Evolutionary conservation across 306 rosid species (phyloP).

Genomic region (Trichosanthes cucumerina): DNA sequence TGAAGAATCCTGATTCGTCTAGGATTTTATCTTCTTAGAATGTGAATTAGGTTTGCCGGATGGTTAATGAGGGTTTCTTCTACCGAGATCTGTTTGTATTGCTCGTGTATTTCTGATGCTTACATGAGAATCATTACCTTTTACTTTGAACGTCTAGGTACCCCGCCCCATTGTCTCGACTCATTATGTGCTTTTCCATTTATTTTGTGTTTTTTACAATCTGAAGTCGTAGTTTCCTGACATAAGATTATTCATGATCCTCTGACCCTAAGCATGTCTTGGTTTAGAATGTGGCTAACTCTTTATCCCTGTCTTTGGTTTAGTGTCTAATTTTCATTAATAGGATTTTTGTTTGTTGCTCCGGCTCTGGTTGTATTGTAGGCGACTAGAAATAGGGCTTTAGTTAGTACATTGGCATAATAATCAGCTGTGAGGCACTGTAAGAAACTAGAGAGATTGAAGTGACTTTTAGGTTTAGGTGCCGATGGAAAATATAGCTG

Average conservation of each 20-base stretch:
- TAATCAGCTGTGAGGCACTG: background rate
- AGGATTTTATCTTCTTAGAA: conserved; percentile 1
- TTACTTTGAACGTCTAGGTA: background rate
- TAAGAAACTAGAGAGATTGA: background rate
- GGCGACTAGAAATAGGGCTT: background rate
- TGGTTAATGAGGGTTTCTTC: conserved; percentile 7
- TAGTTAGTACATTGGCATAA: background rate
- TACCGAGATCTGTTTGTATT: conserved; percentile 20
- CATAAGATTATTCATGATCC: background rate
- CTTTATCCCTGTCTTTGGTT: background rate
- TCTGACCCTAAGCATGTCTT: background rate
- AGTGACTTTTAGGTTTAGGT: background rate
- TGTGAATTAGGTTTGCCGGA: conserved; percentile 22
- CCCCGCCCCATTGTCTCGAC: background rate
- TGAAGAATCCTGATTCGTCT: conserved; percentile 29
- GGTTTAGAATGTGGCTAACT: background rate
- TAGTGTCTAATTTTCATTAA: background rate
- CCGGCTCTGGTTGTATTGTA: background rate
- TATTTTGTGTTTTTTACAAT: background rate
- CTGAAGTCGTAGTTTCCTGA: background rate
- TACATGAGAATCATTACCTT: conserved; percentile 8
- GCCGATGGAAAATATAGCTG: background rate
- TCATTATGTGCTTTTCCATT: background rate
- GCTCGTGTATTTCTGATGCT: conserved; percentile 22
- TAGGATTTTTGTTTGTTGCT: background rate